Base-by-base conservation (phyloP, 2,329 filamentous ascomycete genomes). In the Alternaria consortialis region DNA sequence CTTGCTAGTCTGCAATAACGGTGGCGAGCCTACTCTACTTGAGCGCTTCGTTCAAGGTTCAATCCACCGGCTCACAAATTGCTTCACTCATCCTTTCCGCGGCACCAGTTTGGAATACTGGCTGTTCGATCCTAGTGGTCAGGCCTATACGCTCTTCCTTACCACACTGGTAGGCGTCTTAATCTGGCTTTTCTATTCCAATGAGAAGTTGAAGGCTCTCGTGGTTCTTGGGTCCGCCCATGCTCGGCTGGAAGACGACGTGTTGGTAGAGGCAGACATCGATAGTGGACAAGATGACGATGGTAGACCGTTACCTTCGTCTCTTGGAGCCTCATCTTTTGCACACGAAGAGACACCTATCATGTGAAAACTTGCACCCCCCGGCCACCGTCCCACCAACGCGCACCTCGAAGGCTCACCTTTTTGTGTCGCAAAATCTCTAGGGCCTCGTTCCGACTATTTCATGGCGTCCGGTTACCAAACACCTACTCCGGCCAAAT, bases 321-420 rank as follows among this genome's bases (percentile, higher is more conserved):
- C 44, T 32, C 29, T 29, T 17, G n/a, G 44, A 20, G 0, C 11
- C 3, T 34, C 17, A 3, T 1, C 27, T 0, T 12, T 1, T 15
- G 0, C 29, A 1, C 1, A n/a, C n/a, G 12, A 47, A 23, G 44
- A 47, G 1, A 47, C 29, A 32, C 42, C 48, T 4, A 39, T 53
- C 34, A 58, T 54, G 56, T 42, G 50, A 15, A 27, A 20, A 3
- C 9, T 54, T 29, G 56, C 56, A 3, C 42, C 42, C n/a, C 34
- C 15, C 2, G 27, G 5, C 2, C 36, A 58, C 20, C 56, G 2
- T 13, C 50, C 56, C 7, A 29, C 36, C n/a, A 58, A 58, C 7
- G 42, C 48, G 2, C 15, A 58, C 6, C 25, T 58, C 13, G 25
- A 53, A 13, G 5, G 20, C 31, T 53, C 56, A 0, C 40, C 48